Conservation (phyloP, 768 basidiomycete species). For the Mrakia frigida region DNA sequence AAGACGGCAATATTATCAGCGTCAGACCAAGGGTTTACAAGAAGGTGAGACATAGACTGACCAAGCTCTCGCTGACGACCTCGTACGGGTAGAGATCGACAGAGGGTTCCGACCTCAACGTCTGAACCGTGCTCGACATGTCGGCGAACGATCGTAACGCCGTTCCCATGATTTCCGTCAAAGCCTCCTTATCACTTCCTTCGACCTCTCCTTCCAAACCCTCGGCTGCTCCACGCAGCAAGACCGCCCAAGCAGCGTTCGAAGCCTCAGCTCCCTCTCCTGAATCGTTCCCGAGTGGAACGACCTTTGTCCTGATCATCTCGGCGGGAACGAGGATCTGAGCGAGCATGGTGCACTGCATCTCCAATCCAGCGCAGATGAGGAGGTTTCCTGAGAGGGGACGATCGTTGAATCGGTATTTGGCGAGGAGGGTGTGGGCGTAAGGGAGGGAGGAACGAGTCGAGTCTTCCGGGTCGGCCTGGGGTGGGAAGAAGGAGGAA, state of each 20-base stretch:
- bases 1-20: not conserved
- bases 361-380: slow-evolving; percentile 82
- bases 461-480: not conserved
- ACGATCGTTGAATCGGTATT: slow-evolving; percentile 67
- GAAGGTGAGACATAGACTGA: slow-evolving; percentile 43
- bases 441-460: not conserved
- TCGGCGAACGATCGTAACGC: slow-evolving; percentile 73
- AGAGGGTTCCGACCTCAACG: slow-evolving; percentile 72
- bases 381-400: slow-evolving; percentile 82
- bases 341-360: slow-evolving; percentile 76
- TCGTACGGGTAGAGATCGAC: slow-evolving; percentile 88
- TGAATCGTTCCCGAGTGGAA: slow-evolving; percentile 38
- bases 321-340: slow-evolving; percentile 52
- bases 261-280: slow-evolving; percentile 70
- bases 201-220: slow-evolving; percentile 47
- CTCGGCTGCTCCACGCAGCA: slow-evolving; percentile 44
- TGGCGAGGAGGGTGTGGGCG: slow-evolving; percentile 45
- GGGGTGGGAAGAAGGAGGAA: slow-evolving; percentile 38
- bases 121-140: slow-evolving; percentile 69
- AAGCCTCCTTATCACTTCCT: slow-evolving; percentile 40
- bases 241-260: slow-evolving; percentile 69
- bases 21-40: no score
- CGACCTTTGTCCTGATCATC: slow-evolving; percentile 43
- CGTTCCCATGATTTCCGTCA: slow-evolving; percentile 55
- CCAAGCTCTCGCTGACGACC: slow-evolving; percentile 84